phyloP scores from a whole-genome alignment of 2,329 filamentous ascomycete species.

The Aspergillus amoenus region DNA sequence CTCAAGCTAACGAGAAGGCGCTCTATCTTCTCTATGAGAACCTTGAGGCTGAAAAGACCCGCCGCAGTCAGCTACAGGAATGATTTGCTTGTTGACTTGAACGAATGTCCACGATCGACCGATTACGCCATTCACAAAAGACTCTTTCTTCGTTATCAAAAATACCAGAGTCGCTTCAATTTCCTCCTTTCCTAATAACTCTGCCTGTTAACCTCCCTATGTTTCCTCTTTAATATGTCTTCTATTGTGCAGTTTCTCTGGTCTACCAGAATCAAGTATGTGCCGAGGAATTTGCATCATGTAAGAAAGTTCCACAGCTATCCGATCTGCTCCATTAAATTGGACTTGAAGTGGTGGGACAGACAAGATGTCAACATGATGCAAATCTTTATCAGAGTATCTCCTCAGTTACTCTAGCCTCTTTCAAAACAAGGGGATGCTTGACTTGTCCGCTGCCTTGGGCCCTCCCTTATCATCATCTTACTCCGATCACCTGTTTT shows the following conservation, averaged over 20 bases:
- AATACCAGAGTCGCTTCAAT: conserved; percentile 11
- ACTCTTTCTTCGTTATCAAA: not conserved
- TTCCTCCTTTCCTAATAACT: conserved; percentile 14
- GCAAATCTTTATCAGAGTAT: conserved; percentile 9
- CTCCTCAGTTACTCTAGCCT: conserved; percentile 1
- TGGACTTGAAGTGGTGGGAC: conserved; percentile 22
- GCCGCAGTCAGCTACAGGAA: conserved; percentile 76
- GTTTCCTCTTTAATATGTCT: conserved; percentile 20
- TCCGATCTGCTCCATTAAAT: conserved; percentile 17
- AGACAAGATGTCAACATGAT: conserved; percentile 14
- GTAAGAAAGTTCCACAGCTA: conserved; percentile 26
- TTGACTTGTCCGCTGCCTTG: not conserved
- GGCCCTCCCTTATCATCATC: conserved; percentile 3
- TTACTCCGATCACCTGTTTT: conserved; percentile 4
- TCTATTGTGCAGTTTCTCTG: conserved; percentile 22
- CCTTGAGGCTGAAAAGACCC: conserved; percentile 98
- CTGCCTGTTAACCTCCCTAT: conserved; percentile 20
- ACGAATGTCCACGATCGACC: not conserved
- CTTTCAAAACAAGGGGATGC: not conserved
- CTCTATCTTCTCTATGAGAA: conserved; percentile 98
- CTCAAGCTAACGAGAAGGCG: conserved; percentile 90
- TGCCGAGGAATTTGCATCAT: conserved; percentile 23
- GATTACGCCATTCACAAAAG: not conserved
- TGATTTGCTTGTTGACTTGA: conserved; percentile 30
- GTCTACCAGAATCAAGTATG: conserved; percentile 27